These are phyloP conservation scores for Caloboletus firmus DNA, from an alignment of 1,284 basidiomycete genomes.

Conservation along the genomic window DNA sequence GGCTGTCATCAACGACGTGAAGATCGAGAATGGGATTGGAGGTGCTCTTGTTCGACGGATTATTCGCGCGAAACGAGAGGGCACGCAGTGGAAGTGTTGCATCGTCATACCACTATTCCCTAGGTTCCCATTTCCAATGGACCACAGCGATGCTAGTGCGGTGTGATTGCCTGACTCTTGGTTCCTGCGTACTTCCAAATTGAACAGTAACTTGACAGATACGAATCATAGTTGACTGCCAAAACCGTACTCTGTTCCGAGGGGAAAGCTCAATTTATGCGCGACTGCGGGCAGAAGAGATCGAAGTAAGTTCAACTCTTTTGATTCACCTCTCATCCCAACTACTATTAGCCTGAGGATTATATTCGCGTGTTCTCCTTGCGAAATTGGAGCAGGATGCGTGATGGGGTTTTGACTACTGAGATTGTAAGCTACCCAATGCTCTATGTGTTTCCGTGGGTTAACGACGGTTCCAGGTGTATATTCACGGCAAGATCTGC, in stretches of 20 bases:
- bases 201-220: slow-evolving; percentile 48
- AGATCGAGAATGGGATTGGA: slow-evolving; percentile 92
- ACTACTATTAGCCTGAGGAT: slow-evolving; percentile 71
- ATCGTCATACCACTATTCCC: slow-evolving; percentile 92
- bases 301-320: slow-evolving; percentile 61
- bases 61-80: slow-evolving; percentile 83
- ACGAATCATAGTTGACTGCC: slow-evolving; percentile 91
- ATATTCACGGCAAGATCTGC: slow-evolving; percentile 82
- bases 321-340: slow-evolving; percentile 1
- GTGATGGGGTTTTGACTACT: slow-evolving; percentile 82
- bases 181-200: background rate
- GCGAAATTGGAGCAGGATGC: slow-evolving; percentile 92
- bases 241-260: slow-evolving; percentile 86
- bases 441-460: background rate
- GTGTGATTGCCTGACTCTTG: slow-evolving; percentile 46
- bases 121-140: slow-evolving; percentile 92
- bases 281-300: slow-evolving; percentile 83
- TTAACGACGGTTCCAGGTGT: slow-evolving; percentile 54
- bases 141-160: slow-evolving; percentile 89
- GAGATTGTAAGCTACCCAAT: slow-evolving; percentile 64
- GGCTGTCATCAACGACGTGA: slow-evolving; percentile 83
- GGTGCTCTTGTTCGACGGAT: slow-evolving; percentile 93
- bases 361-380: slow-evolving; percentile 93
- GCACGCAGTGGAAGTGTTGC: slow-evolving; percentile 87
- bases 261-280: slow-evolving; percentile 94